Conservation (phyloP, 2,329 filamentous ascomycete species). For the Ciborinia camelliae region DNA sequence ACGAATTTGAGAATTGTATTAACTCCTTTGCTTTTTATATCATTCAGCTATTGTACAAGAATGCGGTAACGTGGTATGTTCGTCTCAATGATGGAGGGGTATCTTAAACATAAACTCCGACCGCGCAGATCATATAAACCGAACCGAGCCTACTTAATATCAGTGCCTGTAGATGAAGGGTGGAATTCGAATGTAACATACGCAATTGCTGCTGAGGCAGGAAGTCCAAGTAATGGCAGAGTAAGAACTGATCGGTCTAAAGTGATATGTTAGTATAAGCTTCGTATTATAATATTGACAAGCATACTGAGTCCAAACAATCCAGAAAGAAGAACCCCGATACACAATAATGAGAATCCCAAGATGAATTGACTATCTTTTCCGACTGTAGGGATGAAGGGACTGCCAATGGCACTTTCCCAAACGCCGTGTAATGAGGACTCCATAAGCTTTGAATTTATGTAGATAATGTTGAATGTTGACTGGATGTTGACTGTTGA, state of each 20-base stretch:
- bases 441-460: constrained; percentile 58
- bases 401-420: constrained; percentile 85
- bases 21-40: constrained; percentile 34
- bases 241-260: constrained; percentile 78
- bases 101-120: constrained; percentile 87
- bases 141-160: constrained; percentile 69
- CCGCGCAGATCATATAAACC: constrained; percentile 98
- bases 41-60: constrained; percentile 37
- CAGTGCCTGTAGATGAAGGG: constrained; percentile 19
- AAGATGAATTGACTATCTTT: constrained; percentile 84
- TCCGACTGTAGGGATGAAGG: constrained; percentile 74
- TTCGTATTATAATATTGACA: background rate
- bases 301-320: constrained; percentile 80
- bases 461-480: background rate
- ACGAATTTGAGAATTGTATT: constrained; percentile 22
- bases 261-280: constrained; percentile 23
- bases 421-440: constrained; percentile 84
- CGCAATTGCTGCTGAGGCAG: constrained; percentile 87
- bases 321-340: constrained; percentile 70
- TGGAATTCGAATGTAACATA: constrained; percentile 50
- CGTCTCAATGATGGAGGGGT: constrained; percentile 23
- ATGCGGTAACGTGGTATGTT: constrained; percentile 29
- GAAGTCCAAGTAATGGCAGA: constrained; percentile 74
- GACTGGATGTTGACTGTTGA: background rate
- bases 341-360: constrained; percentile 69